Base-by-base conservation (phyloP, 257 asterid species). In the Ocimum tenuiflorum region DNA sequence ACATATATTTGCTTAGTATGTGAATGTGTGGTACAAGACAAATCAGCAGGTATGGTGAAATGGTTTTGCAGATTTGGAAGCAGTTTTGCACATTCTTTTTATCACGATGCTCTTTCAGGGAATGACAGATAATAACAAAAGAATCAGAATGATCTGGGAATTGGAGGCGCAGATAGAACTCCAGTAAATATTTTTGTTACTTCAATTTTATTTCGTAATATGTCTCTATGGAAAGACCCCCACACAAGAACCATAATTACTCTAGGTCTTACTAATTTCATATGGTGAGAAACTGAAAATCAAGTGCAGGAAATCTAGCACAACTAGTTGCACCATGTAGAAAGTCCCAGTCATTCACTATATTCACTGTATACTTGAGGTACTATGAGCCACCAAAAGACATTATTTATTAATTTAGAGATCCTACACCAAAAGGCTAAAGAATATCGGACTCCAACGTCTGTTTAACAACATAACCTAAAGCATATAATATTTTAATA, bases 41-140 rank as follows among this genome's bases (percentile, higher is more conserved):
- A 74, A 43, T 51, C 59, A 67, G 15, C 43, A 67, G 27, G 63
- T 11, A 38, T 24, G 20, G 31, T 35, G 17, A 43, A 48, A 50
- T 8, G 17, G 42, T 22, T n/a, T n/a, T n/a, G n/a, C n/a, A 14
- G 33, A 41, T 42, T 12, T 48, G 38, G 38, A 46, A 14, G 73
- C 19, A 46, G 43, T 1, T 11, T 63, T 57, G 23, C 11, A 12
- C 41, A 6, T 52, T 33, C n/a, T n/a, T n/a, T 53, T 8, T 8
- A 20, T 51, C 18, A 20, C 24, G 11, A 64, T 17, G 56, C 49
- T 58, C 43, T 66, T 60, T 23, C 12, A 45, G 31, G 39, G 45
- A 45, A 48, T 24, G 62, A 7, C 17, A 27, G 29, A 35, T 19
- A 14, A 53, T 54, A 54, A 24, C 35, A 53, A 41, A 19, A 0